phyloP scores from a whole-genome alignment of 1,139 yeast genomes.

The Magnusiomyces fungicola region DNA sequence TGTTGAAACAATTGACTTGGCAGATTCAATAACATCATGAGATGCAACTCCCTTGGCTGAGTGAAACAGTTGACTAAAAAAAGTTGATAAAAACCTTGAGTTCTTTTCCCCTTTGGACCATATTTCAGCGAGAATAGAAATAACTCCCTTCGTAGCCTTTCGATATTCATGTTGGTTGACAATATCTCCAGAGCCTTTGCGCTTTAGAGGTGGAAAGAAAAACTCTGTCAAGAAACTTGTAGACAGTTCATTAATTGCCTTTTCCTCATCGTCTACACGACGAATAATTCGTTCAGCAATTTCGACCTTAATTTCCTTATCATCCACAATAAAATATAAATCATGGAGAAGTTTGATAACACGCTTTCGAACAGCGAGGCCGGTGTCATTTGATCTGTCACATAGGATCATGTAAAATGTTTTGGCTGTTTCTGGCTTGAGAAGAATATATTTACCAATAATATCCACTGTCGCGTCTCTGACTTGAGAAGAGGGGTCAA shows the following conservation, averaged over 20 bases:
- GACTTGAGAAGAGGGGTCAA: slow-evolving; percentile 61
- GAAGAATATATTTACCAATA: slow-evolving; percentile 44
- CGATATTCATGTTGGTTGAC: slow-evolving; percentile 9
- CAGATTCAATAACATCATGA: slow-evolving; percentile 15
- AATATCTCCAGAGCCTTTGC: slow-evolving; percentile 8
- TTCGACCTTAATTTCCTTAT: slow-evolving; percentile 34
- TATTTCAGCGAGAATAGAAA: slow-evolving; percentile 9
- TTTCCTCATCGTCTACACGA: slow-evolving; percentile 67
- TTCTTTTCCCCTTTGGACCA: slow-evolving; percentile 13
- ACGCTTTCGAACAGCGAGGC: slow-evolving; percentile 57
- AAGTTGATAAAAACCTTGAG: slow-evolving; percentile 12
- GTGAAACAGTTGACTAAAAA: slow-evolving; percentile 15
- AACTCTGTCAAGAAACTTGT: slow-evolving; percentile 37
- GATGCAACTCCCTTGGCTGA: slow-evolving; percentile 19
- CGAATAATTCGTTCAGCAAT: slow-evolving; percentile 47
- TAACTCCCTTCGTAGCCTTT: slow-evolving; percentile 5
- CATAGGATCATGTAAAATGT: slow-evolving; percentile 47
- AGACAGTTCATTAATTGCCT: slow-evolving; percentile 43
- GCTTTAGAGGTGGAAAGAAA: slow-evolving; percentile 36
- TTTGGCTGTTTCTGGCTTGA: slow-evolving; percentile 40
- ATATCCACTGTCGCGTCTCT: slow-evolving; percentile 71
- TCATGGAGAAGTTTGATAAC: slow-evolving; percentile 47
- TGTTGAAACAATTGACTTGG: slow-evolving; percentile 16
- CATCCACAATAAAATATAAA: slow-evolving; percentile 39
- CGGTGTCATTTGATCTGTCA: slow-evolving; percentile 48